phyloP scores from a whole-genome alignment of 1,139 yeast genomes.

The Candida buenavistaensis region DNA sequence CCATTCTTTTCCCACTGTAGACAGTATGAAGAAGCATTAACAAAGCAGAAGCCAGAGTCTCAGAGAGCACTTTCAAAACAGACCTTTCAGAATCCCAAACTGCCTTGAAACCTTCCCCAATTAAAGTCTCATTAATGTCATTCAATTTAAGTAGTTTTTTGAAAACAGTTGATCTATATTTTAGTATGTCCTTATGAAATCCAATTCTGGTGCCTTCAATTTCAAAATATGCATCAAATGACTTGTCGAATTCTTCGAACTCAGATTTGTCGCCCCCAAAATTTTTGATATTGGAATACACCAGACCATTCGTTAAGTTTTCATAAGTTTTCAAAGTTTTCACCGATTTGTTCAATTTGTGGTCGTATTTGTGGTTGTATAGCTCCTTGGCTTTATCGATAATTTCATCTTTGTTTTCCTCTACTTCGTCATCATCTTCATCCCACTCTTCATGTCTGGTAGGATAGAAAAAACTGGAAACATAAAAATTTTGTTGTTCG shows the following conservation, averaged over 20 bases:
- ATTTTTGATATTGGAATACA: constrained; percentile 12
- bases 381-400: constrained; percentile 20
- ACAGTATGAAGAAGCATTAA: constrained; percentile 35
- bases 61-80: constrained; percentile 16
- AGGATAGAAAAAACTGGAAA: constrained; percentile 29
- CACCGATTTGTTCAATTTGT: constrained; percentile 2
- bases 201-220: constrained; percentile 25
- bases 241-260: no score
- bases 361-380: constrained; percentile 19
- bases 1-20: constrained; percentile 29
- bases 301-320: constrained; percentile 11
- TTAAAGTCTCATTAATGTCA: constrained; percentile 16
- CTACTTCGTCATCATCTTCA: constrained; percentile 21
- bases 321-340: constrained; percentile 19
- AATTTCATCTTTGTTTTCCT: constrained; percentile 12
- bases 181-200: constrained; percentile 31
- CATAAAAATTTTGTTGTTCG: constrained; percentile 20
- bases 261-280: no score
- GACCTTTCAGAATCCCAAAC: constrained; percentile 18
- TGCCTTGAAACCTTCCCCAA: constrained; percentile 23
- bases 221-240: constrained; percentile 27
- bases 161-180: constrained; percentile 28
- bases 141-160: constrained; percentile 21
- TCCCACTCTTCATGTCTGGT: constrained; percentile 7
- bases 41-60: constrained; percentile 26